Evolutionary conservation across 805 yeast genomes (phyloP).

Genomic region (Saccharomyces eubayanus): DNA sequence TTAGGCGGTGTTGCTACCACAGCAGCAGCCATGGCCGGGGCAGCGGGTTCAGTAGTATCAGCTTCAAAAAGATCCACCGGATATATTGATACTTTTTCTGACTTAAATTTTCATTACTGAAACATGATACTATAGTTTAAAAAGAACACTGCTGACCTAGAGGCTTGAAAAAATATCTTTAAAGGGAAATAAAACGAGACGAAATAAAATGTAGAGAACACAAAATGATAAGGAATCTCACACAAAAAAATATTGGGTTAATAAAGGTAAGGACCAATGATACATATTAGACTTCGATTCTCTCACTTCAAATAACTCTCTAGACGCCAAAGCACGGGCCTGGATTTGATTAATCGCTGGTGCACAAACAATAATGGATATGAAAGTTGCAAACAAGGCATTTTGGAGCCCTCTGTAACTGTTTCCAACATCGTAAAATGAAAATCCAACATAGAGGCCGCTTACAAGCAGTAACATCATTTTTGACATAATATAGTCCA

Average conservation of each 20-base stretch:
- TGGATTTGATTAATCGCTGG: slow-evolving; percentile 55
- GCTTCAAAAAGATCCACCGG: too few species aligned
- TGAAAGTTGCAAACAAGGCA: slow-evolving; percentile 50
- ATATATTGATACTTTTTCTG: too few species aligned
- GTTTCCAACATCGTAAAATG: slow-evolving; percentile 51
- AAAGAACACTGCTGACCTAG: slow-evolving; percentile 41
- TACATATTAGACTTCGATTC: slow-evolving; percentile 65
- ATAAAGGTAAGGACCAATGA: slow-evolving; percentile 55
- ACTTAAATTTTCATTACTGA: slow-evolving; percentile 19
- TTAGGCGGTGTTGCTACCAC: too few species aligned
- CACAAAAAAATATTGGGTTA: slow-evolving; percentile 45
- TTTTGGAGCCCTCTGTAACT: slow-evolving; percentile 49
- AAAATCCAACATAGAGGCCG: slow-evolving; percentile 63
- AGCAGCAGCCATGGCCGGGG: too few species aligned
- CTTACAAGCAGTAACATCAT: slow-evolving; percentile 40
- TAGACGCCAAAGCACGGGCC: slow-evolving; percentile 45
- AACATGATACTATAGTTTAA: slow-evolving; percentile 38
- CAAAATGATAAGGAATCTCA: slow-evolving; percentile 53
- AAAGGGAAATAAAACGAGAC: slow-evolving; percentile 47
- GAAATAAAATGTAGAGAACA: slow-evolving; percentile 44
- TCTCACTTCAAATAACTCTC: slow-evolving; percentile 62
- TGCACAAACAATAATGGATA: slow-evolving; percentile 49
- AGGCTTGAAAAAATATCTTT: slow-evolving; percentile 34
- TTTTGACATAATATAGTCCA: slow-evolving; percentile 55
- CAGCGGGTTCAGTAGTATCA: too few species aligned